phyloP scores from a whole-genome alignment of 768 basidiomycete genomes.

The Agrocybe praecox region DNA sequence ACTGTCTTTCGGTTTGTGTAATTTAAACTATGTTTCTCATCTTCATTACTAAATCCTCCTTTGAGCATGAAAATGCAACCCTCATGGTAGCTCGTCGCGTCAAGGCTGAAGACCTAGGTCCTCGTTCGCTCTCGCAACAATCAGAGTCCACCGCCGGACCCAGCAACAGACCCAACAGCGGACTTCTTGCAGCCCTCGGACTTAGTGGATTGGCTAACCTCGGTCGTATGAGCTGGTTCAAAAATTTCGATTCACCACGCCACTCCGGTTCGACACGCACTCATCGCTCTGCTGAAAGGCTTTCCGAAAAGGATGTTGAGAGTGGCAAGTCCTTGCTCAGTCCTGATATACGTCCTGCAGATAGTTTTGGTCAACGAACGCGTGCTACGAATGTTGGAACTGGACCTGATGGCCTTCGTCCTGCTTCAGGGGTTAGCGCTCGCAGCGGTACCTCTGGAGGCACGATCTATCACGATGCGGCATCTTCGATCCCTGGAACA shows the following conservation, averaged over 20 bases:
- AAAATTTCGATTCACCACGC: constrained; percentile 25
- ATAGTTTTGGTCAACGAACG: constrained; percentile 23
- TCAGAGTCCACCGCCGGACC: constrained; percentile 15
- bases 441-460: constrained; percentile 54
- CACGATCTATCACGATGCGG: constrained; percentile 67
- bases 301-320: constrained; percentile 50
- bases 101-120: constrained; percentile 37
- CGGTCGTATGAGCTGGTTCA: constrained; percentile 64
- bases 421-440: constrained; percentile 58
- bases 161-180: constrained; percentile 16
- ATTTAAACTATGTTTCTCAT: too few species aligned
- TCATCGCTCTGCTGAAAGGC: constrained; percentile 23
- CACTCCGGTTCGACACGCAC: too few species aligned
- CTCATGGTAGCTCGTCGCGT: constrained; percentile 57
- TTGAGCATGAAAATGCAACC: constrained; percentile 46
- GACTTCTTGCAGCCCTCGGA: constrained; percentile 42
- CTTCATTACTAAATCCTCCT: constrained; percentile 37
- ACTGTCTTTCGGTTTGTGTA: too few species aligned
- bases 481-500: constrained; percentile 49
- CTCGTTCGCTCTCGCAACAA: constrained; percentile 25
- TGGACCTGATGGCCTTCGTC: constrained; percentile 45
- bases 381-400: constrained; percentile 31
- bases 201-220: constrained; percentile 51
- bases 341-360: constrained; percentile 23
- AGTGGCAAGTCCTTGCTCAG: constrained; percentile 40